Conservation (phyloP, 176 grass and related monocot genomes). For the Tillandsia fasciculata region DNA sequence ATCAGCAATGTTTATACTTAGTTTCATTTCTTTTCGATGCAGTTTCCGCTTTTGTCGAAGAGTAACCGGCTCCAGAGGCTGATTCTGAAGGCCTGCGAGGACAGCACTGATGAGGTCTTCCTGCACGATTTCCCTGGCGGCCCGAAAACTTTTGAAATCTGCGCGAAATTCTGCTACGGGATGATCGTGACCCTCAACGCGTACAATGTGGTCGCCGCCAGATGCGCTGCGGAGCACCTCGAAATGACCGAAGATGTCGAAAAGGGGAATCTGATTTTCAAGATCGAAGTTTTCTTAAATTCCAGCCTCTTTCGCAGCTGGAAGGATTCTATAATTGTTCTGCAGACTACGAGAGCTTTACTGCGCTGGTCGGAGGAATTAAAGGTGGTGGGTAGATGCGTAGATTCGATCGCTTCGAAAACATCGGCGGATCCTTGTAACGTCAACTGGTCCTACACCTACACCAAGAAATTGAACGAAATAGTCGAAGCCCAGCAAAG, state of each 20-base stretch:
- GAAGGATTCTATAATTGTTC: constrained; percentile 96
- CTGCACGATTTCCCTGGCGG: constrained; percentile 71
- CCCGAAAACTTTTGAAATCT: constrained; percentile 70
- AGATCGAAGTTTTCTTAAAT: constrained; percentile 94
- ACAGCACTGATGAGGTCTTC: constrained; percentile 51
- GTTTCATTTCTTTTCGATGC: constrained; percentile 28
- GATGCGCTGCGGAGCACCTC: constrained; percentile 78
- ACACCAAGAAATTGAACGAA: constrained; percentile 55
- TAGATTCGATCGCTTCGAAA: constrained; percentile 83
- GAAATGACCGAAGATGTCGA: constrained; percentile 93
- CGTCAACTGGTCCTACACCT: constrained; percentile 84
- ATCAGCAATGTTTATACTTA: neutral
- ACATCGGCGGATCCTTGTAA: constrained; percentile 72
- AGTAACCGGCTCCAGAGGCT: constrained; percentile 68
- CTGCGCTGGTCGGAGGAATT: constrained; percentile 79
- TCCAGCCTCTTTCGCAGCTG: constrained; percentile 79
- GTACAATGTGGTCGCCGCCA: constrained; percentile 74
- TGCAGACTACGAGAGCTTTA: constrained; percentile 63
- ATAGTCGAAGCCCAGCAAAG: constrained; percentile 47
- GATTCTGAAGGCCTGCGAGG: constrained; percentile 47
- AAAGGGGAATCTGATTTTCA: constrained; percentile 93
- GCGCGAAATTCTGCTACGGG: constrained; percentile 96
- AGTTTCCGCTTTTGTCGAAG: constrained; percentile 97
- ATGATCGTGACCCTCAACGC: constrained; percentile 87
- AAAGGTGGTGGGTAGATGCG: constrained; percentile 77